Conservation (phyloP, 1,284 basidiomycete species). For the Cryptococcus depauperatus region DNA sequence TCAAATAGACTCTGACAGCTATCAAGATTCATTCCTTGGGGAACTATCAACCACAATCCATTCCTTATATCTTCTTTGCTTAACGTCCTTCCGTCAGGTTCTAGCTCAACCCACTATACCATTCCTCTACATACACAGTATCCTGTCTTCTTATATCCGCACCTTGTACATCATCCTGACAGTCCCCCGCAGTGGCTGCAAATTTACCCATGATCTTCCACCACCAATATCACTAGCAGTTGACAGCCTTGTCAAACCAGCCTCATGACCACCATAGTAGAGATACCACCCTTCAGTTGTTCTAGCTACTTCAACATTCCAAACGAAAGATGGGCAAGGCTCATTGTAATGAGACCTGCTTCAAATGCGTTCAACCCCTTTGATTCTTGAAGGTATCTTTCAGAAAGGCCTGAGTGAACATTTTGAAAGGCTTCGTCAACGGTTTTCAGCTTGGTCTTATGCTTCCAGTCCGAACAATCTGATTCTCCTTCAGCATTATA, state of each 20-base stretch:
- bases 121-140: neutral
- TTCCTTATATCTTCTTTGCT: neutral
- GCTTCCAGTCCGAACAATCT: constrained; percentile 51
- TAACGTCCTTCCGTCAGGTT: too few relatives aligned
- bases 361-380: constrained; percentile 65
- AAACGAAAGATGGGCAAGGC: constrained; percentile 64
- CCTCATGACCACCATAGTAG: constrained; percentile 48
- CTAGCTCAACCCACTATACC: too few relatives aligned
- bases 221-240: too few relatives aligned
- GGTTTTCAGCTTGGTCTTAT: constrained; percentile 22
- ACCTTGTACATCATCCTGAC: constrained; percentile 6
- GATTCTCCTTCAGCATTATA: constrained; percentile 56
- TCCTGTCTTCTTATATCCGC: neutral
- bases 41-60: neutral
- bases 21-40: neutral
- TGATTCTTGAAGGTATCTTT: constrained; percentile 56
- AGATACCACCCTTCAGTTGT: constrained; percentile 90
- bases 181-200: constrained; percentile 11
- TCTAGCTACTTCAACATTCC: constrained; percentile 88
- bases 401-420: constrained; percentile 54
- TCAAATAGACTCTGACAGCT: neutral
- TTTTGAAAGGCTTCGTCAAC: constrained; percentile 50
- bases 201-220: constrained; percentile 14
- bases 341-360: constrained; percentile 65
- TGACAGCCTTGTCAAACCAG: too few relatives aligned